Evolutionary conservation across 2,329 filamentous ascomycete species (phyloP).

Genomic region (Colletotrichum higginsianum): DNA sequence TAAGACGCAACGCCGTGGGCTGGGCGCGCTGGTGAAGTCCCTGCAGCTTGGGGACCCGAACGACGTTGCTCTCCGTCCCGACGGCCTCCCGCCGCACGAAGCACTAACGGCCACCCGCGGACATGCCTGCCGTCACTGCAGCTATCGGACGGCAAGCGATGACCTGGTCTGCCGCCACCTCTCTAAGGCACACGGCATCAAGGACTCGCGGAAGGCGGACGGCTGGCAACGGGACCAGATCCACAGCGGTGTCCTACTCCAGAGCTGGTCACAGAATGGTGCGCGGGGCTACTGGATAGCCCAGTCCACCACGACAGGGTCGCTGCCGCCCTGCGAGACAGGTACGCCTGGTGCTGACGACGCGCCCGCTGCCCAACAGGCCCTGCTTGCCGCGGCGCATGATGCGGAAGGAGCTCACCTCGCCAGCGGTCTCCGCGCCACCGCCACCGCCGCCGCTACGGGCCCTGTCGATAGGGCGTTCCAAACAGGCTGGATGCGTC

Average conservation of each 20-base stretch:
- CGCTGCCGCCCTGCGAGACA: neutral
- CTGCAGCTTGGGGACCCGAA: neutral
- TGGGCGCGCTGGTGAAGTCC: constrained; percentile 3
- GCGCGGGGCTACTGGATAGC: constrained; percentile 4
- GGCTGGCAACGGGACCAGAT: constrained; percentile 1
- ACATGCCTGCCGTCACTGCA: neutral
- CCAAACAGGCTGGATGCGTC: constrained; percentile 9
- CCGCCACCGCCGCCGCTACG: neutral
- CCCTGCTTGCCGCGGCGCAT: constrained; percentile 13
- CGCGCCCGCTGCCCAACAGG: constrained; percentile 1
- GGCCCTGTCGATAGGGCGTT: constrained; percentile 1
- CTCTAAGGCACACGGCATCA: neutral
- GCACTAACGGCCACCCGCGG: neutral
- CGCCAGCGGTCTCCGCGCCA: neutral
- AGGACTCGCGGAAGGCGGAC: neutral
- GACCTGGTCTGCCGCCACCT: constrained; percentile 1
- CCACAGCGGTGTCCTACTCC: neutral
- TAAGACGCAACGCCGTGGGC: neutral
- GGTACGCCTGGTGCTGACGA: neutral
- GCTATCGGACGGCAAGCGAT: neutral
- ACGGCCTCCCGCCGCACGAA: neutral
- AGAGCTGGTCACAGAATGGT: constrained; percentile 12
- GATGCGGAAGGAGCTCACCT: constrained; percentile 3
- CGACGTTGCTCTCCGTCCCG: neutral
- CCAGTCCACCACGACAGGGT: neutral